phyloP scores from a whole-genome alignment of 176 grass and related monocot species.

The Triticum timopheevii region DNA sequence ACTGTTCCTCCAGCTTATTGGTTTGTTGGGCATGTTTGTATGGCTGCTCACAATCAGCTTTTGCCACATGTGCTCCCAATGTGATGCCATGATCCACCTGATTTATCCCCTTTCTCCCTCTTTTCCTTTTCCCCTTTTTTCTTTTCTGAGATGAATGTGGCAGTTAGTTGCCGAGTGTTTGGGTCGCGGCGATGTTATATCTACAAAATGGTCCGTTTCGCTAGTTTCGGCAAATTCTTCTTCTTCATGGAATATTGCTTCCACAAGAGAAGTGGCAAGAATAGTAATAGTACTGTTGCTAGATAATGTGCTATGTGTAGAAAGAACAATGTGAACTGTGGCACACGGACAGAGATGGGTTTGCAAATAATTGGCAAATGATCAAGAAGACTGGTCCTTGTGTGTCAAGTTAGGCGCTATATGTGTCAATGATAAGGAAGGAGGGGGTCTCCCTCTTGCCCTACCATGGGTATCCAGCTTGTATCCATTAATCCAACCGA shows the following conservation, averaged over 20 bases:
- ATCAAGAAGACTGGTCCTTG: neutral
- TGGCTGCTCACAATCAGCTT: slow-evolving; percentile 25
- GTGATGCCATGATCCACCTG: neutral
- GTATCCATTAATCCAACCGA: slow-evolving; percentile 26
- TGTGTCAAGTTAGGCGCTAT: slow-evolving; percentile 31
- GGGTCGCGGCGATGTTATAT: neutral
- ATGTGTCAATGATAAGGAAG: slow-evolving; percentile 40
- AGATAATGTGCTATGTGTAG: neutral
- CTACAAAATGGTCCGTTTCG: neutral
- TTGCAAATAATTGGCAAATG: neutral
- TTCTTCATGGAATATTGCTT: neutral
- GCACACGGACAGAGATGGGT: no score
- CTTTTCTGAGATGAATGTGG: neutral
- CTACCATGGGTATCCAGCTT: slow-evolving; percentile 47
- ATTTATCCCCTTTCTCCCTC: no score
- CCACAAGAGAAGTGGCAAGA: neutral
- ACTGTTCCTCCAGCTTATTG: slow-evolving; percentile 20
- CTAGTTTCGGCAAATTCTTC: neutral
- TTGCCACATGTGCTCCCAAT: neutral
- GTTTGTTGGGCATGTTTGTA: slow-evolving; percentile 47
- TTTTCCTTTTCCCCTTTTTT: neutral
- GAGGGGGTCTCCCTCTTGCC: neutral
- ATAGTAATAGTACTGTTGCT: neutral
- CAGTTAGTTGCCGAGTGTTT: neutral
- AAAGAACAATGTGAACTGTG: slow-evolving; percentile 13